Evolutionary conservation across 768 basidiomycete species (phyloP).

Genomic region (Pisolithus microcarpus): DNA sequence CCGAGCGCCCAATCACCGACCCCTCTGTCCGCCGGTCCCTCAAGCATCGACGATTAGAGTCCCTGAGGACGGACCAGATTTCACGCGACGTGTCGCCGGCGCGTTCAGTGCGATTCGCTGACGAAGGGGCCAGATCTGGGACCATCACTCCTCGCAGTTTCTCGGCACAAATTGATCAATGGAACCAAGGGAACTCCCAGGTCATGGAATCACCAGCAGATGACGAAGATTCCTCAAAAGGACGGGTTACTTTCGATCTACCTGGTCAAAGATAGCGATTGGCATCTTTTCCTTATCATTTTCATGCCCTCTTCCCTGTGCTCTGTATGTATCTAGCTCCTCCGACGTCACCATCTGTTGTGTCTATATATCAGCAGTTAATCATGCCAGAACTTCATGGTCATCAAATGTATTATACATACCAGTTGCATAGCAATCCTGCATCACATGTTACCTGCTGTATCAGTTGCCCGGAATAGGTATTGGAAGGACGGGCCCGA

Average conservation of each 20-base stretch:
- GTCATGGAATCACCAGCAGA: conserved; percentile 35
- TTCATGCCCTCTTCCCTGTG: neutral
- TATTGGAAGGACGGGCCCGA: too few species aligned
- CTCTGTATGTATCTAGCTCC: neutral
- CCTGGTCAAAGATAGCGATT: conserved; percentile 5
- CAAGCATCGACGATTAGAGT: conserved; percentile 26
- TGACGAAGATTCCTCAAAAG: conserved; percentile 10
- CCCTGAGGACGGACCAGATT: conserved; percentile 11
- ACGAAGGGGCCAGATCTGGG: conserved; percentile 25
- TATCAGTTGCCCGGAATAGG: too few species aligned
- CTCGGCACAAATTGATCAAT: conserved; percentile 14
- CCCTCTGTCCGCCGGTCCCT: conserved; percentile 16
- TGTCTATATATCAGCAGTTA: neutral
- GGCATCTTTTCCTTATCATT: neutral
- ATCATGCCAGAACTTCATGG: too few species aligned
- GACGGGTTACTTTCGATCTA: conserved; percentile 16
- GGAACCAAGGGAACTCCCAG: conserved; percentile 64
- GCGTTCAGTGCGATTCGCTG: conserved; percentile 44
- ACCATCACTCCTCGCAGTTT: conserved; percentile 14
- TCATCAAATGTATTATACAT: too few species aligned
- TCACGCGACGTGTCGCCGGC: conserved; percentile 38
- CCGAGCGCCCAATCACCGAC: conserved; percentile 9
- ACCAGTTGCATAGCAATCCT: too few species aligned
- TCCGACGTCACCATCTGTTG: neutral
- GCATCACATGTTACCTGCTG: neutral